These are phyloP conservation scores for Lactarius deliciosus DNA, from an alignment of 768 basidiomycete species.

Conservation along the genomic window DNA sequence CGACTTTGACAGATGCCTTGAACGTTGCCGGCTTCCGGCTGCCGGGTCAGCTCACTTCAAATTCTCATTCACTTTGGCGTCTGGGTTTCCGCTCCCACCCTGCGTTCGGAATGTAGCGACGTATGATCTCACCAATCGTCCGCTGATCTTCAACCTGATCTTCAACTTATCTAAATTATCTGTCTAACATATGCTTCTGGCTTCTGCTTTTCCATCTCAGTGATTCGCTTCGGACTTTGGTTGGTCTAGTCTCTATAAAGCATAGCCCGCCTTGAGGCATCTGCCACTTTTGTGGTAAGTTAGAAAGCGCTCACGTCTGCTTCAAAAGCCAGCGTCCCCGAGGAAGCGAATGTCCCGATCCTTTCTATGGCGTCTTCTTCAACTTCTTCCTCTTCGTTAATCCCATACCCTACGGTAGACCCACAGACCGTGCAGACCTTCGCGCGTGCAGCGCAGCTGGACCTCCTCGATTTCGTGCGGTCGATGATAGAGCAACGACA, in stretches of 20 bases:
- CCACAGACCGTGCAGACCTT: conserved; percentile 20
- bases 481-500: conserved; percentile 28
- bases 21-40: conserved; percentile 12
- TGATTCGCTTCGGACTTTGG: conserved; percentile 25
- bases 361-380: conserved; percentile 26
- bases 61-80: conserved; percentile 16
- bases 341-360: conserved; percentile 12
- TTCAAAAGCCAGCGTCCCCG: conserved; percentile 25
- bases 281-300: conserved; percentile 11
- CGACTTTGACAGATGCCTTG: conserved; percentile 26
- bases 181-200: conserved; percentile 22
- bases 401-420: conserved; percentile 22
- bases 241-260: conserved; percentile 26
- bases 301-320: conserved; percentile 21
- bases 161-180: conserved; percentile 26
- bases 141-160: conserved; percentile 30
- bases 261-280: conserved; percentile 27
- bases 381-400: conserved; percentile 16
- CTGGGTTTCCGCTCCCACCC: conserved; percentile 15
- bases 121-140: conserved; percentile 28
- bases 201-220: conserved; percentile 27
- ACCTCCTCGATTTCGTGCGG: conserved; percentile 27
- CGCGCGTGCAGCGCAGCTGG: conserved; percentile 22
- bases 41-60: conserved; percentile 22
- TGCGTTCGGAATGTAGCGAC: conserved; percentile 20